Evolutionary conservation across 2,329 filamentous ascomycete genomes (phyloP), one percentile per base, ranked within the genome.

Genomic region (Penicillium italicum): DNA sequence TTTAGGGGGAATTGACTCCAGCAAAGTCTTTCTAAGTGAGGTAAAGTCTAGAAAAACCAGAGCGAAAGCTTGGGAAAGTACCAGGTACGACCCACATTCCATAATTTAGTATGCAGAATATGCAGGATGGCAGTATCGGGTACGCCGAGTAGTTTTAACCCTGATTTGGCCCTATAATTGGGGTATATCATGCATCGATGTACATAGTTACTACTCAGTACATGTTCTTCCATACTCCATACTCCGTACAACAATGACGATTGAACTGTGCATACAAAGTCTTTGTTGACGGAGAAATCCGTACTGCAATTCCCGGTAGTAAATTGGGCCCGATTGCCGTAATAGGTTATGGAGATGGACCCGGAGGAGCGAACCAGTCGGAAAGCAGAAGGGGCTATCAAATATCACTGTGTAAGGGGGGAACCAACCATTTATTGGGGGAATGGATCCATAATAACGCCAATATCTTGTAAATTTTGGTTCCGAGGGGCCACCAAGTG

Each of bases 41-140:
- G 16, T 6, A 33, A 24, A 24, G 45, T 41, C 28, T 50, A 38
- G 28, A 36, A 36, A 16, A 47, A 47, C 14, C 5, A 34, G 31
- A 26, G 14, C 20, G 16, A 26, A 4, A 24, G 10, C 26, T 16
- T 31, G 42, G 42, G 24, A 41, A 41, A 22, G 34, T 47, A 46
- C 33, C 16, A 20, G n/a, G 4, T 45, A 26, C 10, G 41, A 53
- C 18, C 44, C 51, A 53, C 51, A 20, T 20, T 26, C 16, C 20
- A 44, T 53, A 53, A 43, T 53, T 53, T 53, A 30, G 41, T 24
- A 24, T 46, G 20, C 11, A 48, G 20, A 36, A 24, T 6, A 14
- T 38, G 20, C 11, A 36, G 20, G 20, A n/a, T 6, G 24, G 16
- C 8, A 26, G 26, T 46, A 52, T 14, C 10, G 31, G n/a, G 7